These are phyloP conservation scores for Fonsecaea monophora DNA, from an alignment of 2,329 filamentous ascomycete species.

Conservation along the genomic window DNA sequence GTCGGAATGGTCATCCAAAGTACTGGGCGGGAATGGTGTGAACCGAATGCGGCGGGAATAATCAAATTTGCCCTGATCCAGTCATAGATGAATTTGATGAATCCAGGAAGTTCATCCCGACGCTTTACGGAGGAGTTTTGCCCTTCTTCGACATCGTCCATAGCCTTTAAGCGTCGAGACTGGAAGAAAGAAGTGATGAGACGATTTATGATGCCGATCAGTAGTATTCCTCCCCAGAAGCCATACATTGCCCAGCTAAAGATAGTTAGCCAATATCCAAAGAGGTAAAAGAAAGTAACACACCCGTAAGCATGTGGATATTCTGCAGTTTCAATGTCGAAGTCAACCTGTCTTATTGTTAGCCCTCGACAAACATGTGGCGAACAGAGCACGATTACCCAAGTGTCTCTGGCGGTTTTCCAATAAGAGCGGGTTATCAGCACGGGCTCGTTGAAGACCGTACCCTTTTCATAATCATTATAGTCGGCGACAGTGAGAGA, in stretches of 20 bases:
- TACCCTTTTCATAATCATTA: slow-evolving; percentile 40
- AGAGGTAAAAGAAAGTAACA: not conserved
- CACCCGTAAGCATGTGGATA: not conserved
- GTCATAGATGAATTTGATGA: slow-evolving; percentile 33
- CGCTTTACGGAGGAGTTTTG: not conserved
- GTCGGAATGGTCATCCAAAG: slow-evolving; percentile 57
- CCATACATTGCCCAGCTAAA: slow-evolving; percentile 45
- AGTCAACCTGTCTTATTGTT: slow-evolving; percentile 13
- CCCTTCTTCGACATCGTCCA: slow-evolving; percentile 32
- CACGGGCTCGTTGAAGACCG: slow-evolving; percentile 41
- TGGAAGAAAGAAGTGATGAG: slow-evolving; percentile 39
- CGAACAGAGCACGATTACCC: not conserved
- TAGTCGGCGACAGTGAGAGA: slow-evolving; percentile 46
- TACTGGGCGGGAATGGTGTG: slow-evolving; percentile 50
- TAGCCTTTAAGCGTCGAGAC: slow-evolving; percentile 15
- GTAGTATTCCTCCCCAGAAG: slow-evolving; percentile 51
- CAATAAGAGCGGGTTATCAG: slow-evolving; percentile 46
- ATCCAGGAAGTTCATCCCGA: not conserved
- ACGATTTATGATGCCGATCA: slow-evolving; percentile 46
- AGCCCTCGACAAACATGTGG: not conserved
- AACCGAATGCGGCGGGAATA: slow-evolving; percentile 53
- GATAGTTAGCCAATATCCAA: not conserved
- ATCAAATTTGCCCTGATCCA: slow-evolving; percentile 51
- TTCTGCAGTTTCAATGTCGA: slow-evolving; percentile 39
- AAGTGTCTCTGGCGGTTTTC: slow-evolving; percentile 43